Conservation (phyloP, 1,284 basidiomycete genomes). For the Boletellus dicymbophilus region DNA sequence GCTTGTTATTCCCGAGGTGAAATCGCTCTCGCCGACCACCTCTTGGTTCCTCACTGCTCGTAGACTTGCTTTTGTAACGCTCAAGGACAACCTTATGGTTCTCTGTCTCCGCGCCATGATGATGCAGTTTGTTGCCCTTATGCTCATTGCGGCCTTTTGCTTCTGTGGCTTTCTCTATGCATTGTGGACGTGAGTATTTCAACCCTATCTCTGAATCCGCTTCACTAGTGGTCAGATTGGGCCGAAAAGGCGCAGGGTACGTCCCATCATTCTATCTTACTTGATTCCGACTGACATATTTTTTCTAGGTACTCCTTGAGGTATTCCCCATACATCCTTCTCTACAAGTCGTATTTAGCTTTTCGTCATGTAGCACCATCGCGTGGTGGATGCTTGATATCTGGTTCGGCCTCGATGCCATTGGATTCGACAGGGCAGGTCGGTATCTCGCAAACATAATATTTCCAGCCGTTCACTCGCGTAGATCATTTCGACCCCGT, state of each 20-base stretch:
- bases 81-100: slow-evolving; percentile 86
- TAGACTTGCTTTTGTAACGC: slow-evolving; percentile 84
- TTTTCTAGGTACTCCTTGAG: slow-evolving; percentile 34
- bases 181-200: slow-evolving; percentile 76
- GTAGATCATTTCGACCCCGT: slow-evolving; percentile 76
- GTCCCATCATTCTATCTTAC: slow-evolving; percentile 2
- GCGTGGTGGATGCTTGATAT: slow-evolving; percentile 91
- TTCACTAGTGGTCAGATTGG: slow-evolving; percentile 44
- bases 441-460: slow-evolving; percentile 31
- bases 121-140: slow-evolving; percentile 73
- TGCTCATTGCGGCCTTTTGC: slow-evolving; percentile 89
- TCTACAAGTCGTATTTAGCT: neutral
- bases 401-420: slow-evolving; percentile 89
- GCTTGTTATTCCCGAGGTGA: slow-evolving; percentile 84
- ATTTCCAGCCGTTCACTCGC: slow-evolving; percentile 8
- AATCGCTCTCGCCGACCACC: slow-evolving; percentile 4
- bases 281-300: neutral
- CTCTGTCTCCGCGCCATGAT: slow-evolving; percentile 82
- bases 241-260: slow-evolving; percentile 49
- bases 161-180: slow-evolving; percentile 91
- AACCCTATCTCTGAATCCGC: neutral
- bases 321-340: slow-evolving; percentile 33
- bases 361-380: slow-evolving; percentile 53
- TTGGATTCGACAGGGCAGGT: slow-evolving; percentile 80
- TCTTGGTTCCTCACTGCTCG: neutral